A percentile compares a stretch with the other conserved stretches of the same genome.
phyloP scores from a whole-genome alignment of 2,329 filamentous ascomycete species.

The Paecilomyces fulvus region DNA sequence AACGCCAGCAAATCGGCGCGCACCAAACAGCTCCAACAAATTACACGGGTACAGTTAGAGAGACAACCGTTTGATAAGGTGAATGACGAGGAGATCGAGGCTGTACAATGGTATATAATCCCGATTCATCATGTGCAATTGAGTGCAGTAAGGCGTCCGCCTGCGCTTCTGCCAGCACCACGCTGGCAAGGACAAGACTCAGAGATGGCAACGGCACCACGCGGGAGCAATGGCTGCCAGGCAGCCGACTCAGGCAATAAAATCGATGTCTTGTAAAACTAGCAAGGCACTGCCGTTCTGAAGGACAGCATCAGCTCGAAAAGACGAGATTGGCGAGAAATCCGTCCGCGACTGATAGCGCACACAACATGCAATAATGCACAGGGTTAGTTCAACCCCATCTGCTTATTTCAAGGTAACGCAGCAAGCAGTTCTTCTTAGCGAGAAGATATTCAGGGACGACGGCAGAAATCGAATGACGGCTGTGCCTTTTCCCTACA shows the following conservation, averaged over 20 bases:
- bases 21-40: conserved; percentile 10
- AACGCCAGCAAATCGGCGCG: background rate
- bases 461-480: background rate
- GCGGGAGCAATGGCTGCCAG: background rate
- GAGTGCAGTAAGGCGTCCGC: conserved; percentile 13
- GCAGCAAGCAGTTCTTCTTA: background rate
- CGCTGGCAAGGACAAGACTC: conserved; percentile 10
- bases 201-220: background rate
- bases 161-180: conserved; percentile 13
- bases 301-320: background rate
- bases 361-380: background rate
- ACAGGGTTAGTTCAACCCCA: background rate
- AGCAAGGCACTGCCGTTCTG: background rate
- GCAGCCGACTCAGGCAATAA: background rate
- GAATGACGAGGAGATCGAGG: conserved; percentile 14
- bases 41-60: conserved; percentile 15
- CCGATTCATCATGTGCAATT: conserved; percentile 29
- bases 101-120: conserved; percentile 13
- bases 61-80: conserved; percentile 8
- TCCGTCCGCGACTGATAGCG: background rate
- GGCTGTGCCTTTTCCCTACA: conserved; percentile 4
- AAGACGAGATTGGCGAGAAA: background rate
- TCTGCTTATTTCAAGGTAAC: background rate
- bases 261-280: background rate
- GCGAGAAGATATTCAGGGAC: conserved; percentile 1